Conservation (phyloP, 2,329 filamentous ascomycete genomes). For the Sordariomycetes sp. region DNA sequence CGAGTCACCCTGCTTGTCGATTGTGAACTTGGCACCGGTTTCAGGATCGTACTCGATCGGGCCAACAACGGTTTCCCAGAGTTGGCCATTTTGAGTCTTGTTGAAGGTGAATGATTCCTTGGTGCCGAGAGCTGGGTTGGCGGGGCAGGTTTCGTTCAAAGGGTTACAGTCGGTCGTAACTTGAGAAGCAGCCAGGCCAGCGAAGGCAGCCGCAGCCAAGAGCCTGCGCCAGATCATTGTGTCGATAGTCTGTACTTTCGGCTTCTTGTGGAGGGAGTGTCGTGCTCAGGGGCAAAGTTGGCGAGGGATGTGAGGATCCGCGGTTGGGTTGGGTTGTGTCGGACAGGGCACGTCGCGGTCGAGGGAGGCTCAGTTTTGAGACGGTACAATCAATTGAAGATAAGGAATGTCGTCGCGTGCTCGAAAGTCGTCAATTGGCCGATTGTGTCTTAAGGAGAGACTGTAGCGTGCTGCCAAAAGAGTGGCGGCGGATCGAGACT, state of each 20-base stretch:
- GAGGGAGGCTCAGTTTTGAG: neutral
- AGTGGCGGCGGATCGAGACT: neutral
- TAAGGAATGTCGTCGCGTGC: slow-evolving; percentile 1
- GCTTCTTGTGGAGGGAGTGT: neutral
- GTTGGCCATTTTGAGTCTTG: slow-evolving; percentile 42
- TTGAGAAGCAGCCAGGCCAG: slow-evolving; percentile 53
- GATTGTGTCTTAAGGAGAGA: neutral
- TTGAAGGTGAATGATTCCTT: slow-evolving; percentile 58
- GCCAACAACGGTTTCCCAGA: slow-evolving; percentile 64
- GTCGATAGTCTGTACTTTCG: neutral
- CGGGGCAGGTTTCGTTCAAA: slow-evolving; percentile 57
- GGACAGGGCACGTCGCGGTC: neutral
- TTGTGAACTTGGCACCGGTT: slow-evolving; percentile 62
- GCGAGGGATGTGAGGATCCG: too few relatives aligned
- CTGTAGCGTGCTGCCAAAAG: neutral
- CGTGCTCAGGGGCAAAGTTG: too few relatives aligned
- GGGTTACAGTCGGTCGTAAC: slow-evolving; percentile 74
- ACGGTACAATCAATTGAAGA: neutral
- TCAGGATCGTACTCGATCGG: slow-evolving; percentile 48
- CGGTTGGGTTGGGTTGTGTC: neutral
- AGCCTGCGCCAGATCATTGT: slow-evolving; percentile 17
- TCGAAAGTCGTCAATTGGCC: too few relatives aligned
- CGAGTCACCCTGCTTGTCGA: slow-evolving; percentile 61
- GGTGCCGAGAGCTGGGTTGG: slow-evolving; percentile 62
- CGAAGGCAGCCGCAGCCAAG: slow-evolving; percentile 22